Percentiles rank a stretch among this genome's conserved stretches.
These are phyloP conservation scores for Wallacemonas sp. DNA, from an alignment of 208 protist species.

Conservation along the genomic window DNA sequence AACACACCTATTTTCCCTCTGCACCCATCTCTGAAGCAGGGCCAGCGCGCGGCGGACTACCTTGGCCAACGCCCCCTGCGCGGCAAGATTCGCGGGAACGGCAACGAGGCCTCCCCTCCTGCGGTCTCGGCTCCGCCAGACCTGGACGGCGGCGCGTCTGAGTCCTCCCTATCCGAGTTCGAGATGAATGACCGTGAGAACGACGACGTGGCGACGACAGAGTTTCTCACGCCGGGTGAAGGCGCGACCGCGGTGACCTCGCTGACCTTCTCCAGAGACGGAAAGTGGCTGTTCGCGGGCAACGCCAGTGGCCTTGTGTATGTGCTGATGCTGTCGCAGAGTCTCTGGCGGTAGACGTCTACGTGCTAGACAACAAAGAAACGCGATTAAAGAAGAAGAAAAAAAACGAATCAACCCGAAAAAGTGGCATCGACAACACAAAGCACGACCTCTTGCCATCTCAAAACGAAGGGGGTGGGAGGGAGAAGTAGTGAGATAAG, in stretches of 20 bases:
- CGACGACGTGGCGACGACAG: background rate
- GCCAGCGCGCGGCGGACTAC: background rate
- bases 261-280: conserved; percentile 60
- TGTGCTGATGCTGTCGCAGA: conserved; percentile 36
- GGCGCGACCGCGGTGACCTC: conserved; percentile 33
- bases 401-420: too few relatives aligned
- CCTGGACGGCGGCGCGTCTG: background rate
- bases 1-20: conserved; percentile 7
- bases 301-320: conserved; percentile 49
- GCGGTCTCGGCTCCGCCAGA: background rate
- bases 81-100: background rate
- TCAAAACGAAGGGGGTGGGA: too few relatives aligned
- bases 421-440: too few relatives aligned
- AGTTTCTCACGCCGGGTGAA: conserved; percentile 2
- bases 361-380: too few relatives aligned
- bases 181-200: background rate
- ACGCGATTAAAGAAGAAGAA: background rate
- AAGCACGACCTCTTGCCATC: too few relatives aligned
- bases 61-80: background rate
- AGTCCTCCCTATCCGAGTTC: background rate
- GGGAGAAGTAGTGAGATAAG: too few relatives aligned
- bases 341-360: conserved; percentile 13
- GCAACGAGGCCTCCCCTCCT: background rate
- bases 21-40: background rate
- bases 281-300: conserved; percentile 60